Percentiles rank a stretch among this genome's conserved stretches.
phyloP scores from a whole-genome alignment of 225 moss, liverwort and hornwort genomes.

The Sphagnum tenellum region DNA sequence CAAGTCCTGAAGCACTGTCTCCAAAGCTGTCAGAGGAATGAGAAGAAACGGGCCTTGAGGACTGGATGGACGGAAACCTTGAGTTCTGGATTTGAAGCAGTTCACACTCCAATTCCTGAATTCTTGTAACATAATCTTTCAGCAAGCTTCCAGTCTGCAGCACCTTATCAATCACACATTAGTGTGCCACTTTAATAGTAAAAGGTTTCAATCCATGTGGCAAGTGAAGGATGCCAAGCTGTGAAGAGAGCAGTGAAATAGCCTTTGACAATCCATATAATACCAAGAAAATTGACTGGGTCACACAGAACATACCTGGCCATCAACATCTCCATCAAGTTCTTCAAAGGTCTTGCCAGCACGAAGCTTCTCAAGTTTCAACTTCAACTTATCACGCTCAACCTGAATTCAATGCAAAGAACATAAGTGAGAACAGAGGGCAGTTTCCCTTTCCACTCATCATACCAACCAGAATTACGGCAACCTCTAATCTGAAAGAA shows the following conservation, averaged over 20 bases:
- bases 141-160: constrained; percentile 60
- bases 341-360: constrained; percentile 77
- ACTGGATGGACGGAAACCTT: constrained; percentile 28
- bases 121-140: constrained; percentile 58
- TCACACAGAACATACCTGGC: constrained; percentile 26
- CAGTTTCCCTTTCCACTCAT: no score
- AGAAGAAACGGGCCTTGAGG: constrained; percentile 54
- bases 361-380: constrained; percentile 80
- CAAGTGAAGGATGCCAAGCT: no score
- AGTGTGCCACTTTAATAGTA: no score
- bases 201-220: no score
- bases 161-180: neutral
- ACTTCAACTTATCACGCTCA: constrained; percentile 59
- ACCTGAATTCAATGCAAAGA: constrained; percentile 27
- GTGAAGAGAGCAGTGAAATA: no score
- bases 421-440: no score
- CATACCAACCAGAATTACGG: no score
- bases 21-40: constrained; percentile 46
- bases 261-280: no score
- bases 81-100: constrained; percentile 49
- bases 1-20: constrained; percentile 55
- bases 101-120: constrained; percentile 71
- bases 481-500: no score
- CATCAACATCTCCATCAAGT: constrained; percentile 60
- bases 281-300: no score